Evolutionary conservation across 345 rosid genomes (phyloP), one percentile per base, ranked within the genome.

Genomic region (Brassica carinata): DNA sequence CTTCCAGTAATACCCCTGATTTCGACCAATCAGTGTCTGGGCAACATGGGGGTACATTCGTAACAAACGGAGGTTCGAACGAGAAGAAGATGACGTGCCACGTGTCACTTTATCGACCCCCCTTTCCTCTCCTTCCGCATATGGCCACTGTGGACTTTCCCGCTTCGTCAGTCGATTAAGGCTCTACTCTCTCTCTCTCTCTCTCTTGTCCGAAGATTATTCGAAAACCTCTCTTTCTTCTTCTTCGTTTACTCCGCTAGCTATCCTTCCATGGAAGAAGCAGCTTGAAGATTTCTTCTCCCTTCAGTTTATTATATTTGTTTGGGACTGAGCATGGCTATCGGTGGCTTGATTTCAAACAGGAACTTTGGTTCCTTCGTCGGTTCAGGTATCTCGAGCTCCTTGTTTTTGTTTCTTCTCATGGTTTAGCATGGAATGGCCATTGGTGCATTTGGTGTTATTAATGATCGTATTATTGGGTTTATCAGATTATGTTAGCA

Each of bases 321-420:
- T 29, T 29, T 29, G 31, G 31, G 31, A 29, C 31, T 29, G 31
- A 29, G 14, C 36, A 93, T 95, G 99, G 92, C 92, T 57, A 87
- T 92, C 72, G 94, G 96, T 78, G 84, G 91, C 76, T 85, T 96
- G 83, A 83, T 93, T 87, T 89, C 94, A 11, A 87, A 78, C 86
- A 87, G 90, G 80, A 85, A 83, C 85, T 88, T 87, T 23, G 87
- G 86, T 75, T 84, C 87, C 64, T 87, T 86, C 82, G 71, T 77
- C 84, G 85, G 84, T 76, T 89, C 92, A 84, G 98, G 97, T 90
- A 83, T 65, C 10, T 53, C 40, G 11, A 1, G 11, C 53, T 8
- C 5, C 73, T 18, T 3, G 5, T 8, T 23, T 17, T 17, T 66
- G 40, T 2, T n/a, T 65, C 11, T 45, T 30, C 40, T 31, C 33